Evolutionary conservation across 805 yeast species (phyloP), one percentile per base, ranked within the genome.

Genomic region (Ogataea thermomethanolica): DNA sequence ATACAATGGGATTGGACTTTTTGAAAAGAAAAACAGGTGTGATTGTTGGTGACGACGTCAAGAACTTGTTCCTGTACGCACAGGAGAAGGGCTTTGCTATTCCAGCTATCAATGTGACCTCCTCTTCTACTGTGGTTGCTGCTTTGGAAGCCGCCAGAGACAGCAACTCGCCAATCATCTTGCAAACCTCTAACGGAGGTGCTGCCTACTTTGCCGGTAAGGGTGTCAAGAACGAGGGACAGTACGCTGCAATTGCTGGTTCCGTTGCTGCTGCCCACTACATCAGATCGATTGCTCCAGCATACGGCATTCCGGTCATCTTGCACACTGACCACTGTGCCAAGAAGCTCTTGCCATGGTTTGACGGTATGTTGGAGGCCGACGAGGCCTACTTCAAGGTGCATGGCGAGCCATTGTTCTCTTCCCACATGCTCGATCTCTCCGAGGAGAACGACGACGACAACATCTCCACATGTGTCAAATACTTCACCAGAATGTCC

Each of bases 181-280:
- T 93, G 65, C 99, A 93, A 75, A 81, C 91, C 57, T 91, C 98
- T 48, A 89, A 93, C 71, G 99, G 99, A 76, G 99, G 99, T 78
- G 95, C 99, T 56, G 98, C 98, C 51, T 93, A 81, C 87, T 93
- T 93, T 67, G 99, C 99, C 53, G 99, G 99, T 75, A 93, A 93
- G 81, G 99, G 98, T 75, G 89, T 93, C 57, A 76, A 78, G 67
- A 93, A 93, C 85, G 76, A 76, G 61, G 83, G 87, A 76, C 98
- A 93, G 76, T 73, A 74, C 61, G 99, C 98, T 47, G 84, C 98
- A 49, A 86, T 93, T 70, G 82, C 81, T 45, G 99, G 99, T 71
- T 71, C 95, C 64, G 66, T 93, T 32, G 96, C 99, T 59, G 98
- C 97, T 64, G 99, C 95, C 52, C 96, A 87, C 77, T 93, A 84